Base-by-base conservation (phyloP, 768 basidiomycete species). In the Agrocybe praecox region DNA sequence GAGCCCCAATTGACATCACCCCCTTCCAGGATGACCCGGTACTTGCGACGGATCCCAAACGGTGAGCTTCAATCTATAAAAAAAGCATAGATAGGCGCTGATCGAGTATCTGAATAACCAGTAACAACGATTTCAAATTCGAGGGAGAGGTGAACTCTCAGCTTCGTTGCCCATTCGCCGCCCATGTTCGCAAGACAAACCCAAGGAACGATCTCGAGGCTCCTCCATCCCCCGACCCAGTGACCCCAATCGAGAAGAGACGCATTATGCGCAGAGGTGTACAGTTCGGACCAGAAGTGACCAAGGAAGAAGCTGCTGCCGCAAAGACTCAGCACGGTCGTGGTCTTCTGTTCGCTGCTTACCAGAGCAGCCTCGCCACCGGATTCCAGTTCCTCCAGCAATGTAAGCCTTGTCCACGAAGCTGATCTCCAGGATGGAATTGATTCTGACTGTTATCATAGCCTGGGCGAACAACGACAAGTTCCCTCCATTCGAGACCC, bases 271-370 rank as follows among this genome's bases (percentile, higher is more conserved):
- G 82, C 36, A 73, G 79, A 24, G 78, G 81, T 19, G 71, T 81
- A 44, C 80, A 78, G 46, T 85, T 80, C 61, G 83, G 83, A 1
- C 80, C 82, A 19, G 81, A 82, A 64, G 68, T 81, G 14, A 78
- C 80, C 1, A 47, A 58, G 5, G 67, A 68, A 2, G 82, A 84
- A 61, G 62, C 59, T 2, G 23, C 54, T 1, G 40, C 64, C 10
- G 67, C 68, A 15, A 76, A 74, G 67, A 83, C 83, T 1, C 46
- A 65, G n/a, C 68, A 74, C 15, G 76, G 71, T n/a, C 79, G 84
- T 36, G 80, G 82, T 18, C 66, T 83, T 14, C 67, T 80, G 26
- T 83, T 82, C 66, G 63, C 64, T 10, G 65, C 73, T 55, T 80
- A 79, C 58, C 77, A 78, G 60, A 75, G 72, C 52, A 75, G 68